Conservation (phyloP, 2,329 filamentous ascomycete species). For the Aureobasidium musti region DNA sequence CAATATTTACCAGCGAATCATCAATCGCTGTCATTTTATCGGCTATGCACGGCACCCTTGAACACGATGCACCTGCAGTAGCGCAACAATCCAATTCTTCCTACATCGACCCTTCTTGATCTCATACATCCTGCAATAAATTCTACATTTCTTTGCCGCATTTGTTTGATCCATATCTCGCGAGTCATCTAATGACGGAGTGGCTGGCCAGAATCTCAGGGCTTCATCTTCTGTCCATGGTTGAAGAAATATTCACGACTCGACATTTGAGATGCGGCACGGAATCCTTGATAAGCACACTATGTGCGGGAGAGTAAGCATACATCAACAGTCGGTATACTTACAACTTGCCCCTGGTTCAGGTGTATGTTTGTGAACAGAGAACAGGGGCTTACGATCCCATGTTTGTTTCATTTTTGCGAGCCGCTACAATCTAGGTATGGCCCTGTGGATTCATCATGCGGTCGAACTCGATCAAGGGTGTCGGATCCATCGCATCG, state of each 20-base stretch:
- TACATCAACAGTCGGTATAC: not conserved
- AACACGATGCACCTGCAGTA: conserved; percentile 25
- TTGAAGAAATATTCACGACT: not conserved
- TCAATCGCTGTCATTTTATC: conserved; percentile 1
- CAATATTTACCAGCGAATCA: not conserved
- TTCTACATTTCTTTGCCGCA: not conserved
- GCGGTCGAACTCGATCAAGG: too few relatives aligned
- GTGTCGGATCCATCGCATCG: too few relatives aligned
- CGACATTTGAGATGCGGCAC: not conserved
- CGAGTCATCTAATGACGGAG: not conserved
- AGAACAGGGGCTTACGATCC: not conserved
- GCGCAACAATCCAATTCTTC: not conserved
- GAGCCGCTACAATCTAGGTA: not conserved
- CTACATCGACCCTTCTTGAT: not conserved
- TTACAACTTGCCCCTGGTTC: not conserved
- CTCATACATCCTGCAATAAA: not conserved
- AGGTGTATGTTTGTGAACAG: not conserved
- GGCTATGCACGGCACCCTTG: conserved; percentile 5
- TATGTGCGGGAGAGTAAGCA: not conserved
- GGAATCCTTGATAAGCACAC: not conserved
- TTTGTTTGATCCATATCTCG: not conserved
- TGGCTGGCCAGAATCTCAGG: not conserved
- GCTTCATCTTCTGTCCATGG: not conserved
- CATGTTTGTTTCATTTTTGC: not conserved
- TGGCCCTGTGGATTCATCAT: too few relatives aligned